phyloP scores from a whole-genome alignment of 208 protist genomes.

The Acanthamoeba culbertsoni region DNA sequence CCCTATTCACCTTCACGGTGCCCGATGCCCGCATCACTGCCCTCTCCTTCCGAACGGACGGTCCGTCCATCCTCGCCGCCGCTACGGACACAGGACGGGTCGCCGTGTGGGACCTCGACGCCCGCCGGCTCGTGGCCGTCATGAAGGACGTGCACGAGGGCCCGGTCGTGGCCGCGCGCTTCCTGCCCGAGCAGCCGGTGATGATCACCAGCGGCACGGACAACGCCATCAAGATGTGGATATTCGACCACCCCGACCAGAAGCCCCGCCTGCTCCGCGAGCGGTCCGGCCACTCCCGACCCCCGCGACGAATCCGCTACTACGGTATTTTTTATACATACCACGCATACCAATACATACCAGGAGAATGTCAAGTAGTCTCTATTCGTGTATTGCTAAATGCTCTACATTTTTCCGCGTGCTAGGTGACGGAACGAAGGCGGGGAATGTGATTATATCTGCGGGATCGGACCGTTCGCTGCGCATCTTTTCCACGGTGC shows the following conservation, averaged over 20 bases:
- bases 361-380: too few species aligned
- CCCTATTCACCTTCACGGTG: constrained; percentile 63
- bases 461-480: constrained; percentile 32
- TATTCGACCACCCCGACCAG: constrained; percentile 64
- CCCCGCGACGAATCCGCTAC: constrained; percentile 55
- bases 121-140: background rate
- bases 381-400: background rate
- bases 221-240: constrained; percentile 72
- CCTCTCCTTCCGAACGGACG: constrained; percentile 72
- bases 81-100: constrained; percentile 8
- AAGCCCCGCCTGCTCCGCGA: constrained; percentile 60
- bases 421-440: background rate
- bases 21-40: constrained; percentile 29
- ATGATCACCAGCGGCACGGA: constrained; percentile 62
- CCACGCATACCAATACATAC: background rate
- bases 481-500: constrained; percentile 49
- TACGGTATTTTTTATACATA: constrained; percentile 48
- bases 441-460: constrained; percentile 11
- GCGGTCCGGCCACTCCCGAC: constrained; percentile 65
- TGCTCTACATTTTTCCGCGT: background rate
- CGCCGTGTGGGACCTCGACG: constrained; percentile 73
- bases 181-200: constrained; percentile 71
- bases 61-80: constrained; percentile 43
- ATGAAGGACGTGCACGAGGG: constrained; percentile 49
- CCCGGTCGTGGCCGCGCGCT: background rate